phyloP scores from a whole-genome alignment of 2,329 filamentous ascomycete species.

The Xylariaceae sp. region DNA sequence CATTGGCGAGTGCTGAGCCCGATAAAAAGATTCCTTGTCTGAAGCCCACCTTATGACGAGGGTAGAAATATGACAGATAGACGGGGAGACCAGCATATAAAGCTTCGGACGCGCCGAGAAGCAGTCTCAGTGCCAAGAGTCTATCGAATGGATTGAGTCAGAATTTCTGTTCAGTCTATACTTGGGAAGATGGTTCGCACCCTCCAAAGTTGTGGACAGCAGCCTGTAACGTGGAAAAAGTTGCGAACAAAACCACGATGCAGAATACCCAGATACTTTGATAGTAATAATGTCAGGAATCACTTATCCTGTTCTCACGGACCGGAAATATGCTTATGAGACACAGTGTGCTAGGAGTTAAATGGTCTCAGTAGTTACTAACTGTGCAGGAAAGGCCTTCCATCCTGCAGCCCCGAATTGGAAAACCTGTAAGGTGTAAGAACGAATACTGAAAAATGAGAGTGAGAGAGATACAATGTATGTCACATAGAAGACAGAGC shows the following conservation, averaged over 20 bases:
- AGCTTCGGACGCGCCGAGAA: constrained; percentile 41
- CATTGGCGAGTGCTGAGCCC: constrained; percentile 36
- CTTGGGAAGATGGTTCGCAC: constrained; percentile 9
- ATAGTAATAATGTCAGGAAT: too few species aligned
- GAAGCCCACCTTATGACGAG: constrained; percentile 52
- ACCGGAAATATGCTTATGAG: too few species aligned
- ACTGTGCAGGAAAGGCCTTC: constrained; percentile 22
- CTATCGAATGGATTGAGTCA: constrained; percentile 4
- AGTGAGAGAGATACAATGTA: constrained; percentile 4
- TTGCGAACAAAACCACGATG: constrained; percentile 40
- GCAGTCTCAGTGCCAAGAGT: constrained; percentile 38
- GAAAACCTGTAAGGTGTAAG: constrained; percentile 12
- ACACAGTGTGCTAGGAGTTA: too few species aligned
- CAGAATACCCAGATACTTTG: constrained; percentile 40
- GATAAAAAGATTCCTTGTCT: constrained; percentile 52
- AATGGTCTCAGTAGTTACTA: too few species aligned
- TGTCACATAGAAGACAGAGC: constrained; percentile 28
- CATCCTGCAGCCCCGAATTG: constrained; percentile 16
- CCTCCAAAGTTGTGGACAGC: constrained; percentile 36
- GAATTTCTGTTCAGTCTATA: not conserved
- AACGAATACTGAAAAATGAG: not conserved
- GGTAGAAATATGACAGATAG: constrained; percentile 55
- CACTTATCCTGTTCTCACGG: too few species aligned
- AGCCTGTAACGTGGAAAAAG: constrained; percentile 40
- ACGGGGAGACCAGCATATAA: constrained; percentile 35